These are phyloP conservation scores for Platanus orientalis DNA, from an alignment of 164 flowering plant genomes.

Conservation along the genomic window DNA sequence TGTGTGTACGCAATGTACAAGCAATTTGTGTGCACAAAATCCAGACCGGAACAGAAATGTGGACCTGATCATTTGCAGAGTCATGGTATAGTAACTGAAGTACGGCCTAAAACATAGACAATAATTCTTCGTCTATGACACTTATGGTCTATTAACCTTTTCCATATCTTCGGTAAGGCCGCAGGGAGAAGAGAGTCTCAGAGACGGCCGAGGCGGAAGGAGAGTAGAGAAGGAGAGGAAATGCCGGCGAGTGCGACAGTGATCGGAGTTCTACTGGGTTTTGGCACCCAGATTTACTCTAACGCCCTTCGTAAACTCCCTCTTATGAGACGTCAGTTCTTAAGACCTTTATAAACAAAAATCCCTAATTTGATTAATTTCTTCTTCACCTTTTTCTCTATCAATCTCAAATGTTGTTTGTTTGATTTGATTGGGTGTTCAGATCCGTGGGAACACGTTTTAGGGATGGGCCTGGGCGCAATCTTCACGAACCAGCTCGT, in stretches of 20 bases:
- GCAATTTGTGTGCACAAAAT: too few relatives aligned
- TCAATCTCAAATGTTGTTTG: not conserved
- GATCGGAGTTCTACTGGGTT: constrained; percentile 77
- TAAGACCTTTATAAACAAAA: too few relatives aligned
- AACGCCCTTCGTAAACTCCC: constrained; percentile 96
- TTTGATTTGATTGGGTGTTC: constrained; percentile 1
- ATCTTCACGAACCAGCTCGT: constrained; percentile 75
- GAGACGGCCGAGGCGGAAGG: constrained; percentile 1
- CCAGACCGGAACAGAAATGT: too few relatives aligned
- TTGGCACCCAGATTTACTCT: constrained; percentile 92
- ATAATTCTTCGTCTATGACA: too few relatives aligned
- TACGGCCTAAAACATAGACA: too few relatives aligned
- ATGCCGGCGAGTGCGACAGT: constrained; percentile 68
- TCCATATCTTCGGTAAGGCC: too few relatives aligned
- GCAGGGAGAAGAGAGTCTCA: not conserved
- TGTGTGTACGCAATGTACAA: too few relatives aligned
- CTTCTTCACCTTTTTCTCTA: not conserved
- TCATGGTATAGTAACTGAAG: too few relatives aligned
- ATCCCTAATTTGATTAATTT: not conserved
- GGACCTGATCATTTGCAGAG: too few relatives aligned
- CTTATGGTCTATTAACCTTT: too few relatives aligned
- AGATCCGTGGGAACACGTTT: constrained; percentile 98
- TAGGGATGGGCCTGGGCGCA: constrained; percentile 89
- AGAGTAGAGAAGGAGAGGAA: constrained; percentile 2
- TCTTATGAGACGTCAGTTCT: constrained; percentile 73